Conservation (phyloP, 495 filamentous ascomycete species). For the Podospora tetraspora region DNA sequence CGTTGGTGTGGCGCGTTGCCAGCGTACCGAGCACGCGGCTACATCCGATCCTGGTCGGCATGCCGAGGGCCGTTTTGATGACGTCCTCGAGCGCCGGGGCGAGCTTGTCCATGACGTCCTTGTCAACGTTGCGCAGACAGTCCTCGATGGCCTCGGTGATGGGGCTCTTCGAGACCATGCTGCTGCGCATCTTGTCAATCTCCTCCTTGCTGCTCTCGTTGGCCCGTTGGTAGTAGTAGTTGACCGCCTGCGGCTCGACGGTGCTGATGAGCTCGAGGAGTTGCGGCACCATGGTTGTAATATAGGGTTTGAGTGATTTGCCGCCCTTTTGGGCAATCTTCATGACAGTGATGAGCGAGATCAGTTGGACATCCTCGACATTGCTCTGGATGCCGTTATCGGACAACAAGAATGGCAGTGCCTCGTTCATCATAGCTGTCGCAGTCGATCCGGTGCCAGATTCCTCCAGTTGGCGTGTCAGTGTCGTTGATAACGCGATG, state of each 20-base stretch:
- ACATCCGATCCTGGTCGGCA: conserved; percentile 90
- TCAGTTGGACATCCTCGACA: conserved; percentile 74
- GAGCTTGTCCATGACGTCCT: conserved; percentile 65
- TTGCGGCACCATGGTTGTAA: conserved; percentile 74
- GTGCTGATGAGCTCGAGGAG: conserved; percentile 76
- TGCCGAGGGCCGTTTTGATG: conserved; percentile 78
- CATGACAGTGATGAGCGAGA: conserved; percentile 69
- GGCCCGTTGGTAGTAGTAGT: conserved; percentile 87
- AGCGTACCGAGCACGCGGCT: conserved; percentile 81
- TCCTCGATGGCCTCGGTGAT: conserved; percentile 91
- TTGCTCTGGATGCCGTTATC: conserved; percentile 80
- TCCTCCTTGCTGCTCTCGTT: conserved; percentile 78
- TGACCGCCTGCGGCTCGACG: conserved; percentile 77
- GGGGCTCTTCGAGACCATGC: conserved; percentile 75
- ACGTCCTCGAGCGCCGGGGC: conserved; percentile 64
- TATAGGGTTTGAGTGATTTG: conserved; percentile 66
- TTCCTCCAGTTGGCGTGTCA: conserved; percentile 80
- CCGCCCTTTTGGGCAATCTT: conserved; percentile 84
- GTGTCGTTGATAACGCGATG: conserved; percentile 70
- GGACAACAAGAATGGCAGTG: conserved; percentile 88
- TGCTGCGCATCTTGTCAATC: conserved; percentile 78
- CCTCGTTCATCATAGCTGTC: conserved; percentile 69
- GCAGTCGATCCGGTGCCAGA: conserved; percentile 66
- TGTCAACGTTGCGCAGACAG: conserved; percentile 80
- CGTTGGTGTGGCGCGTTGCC: conserved; percentile 65